Evolutionary conservation across 1,139 yeast species (phyloP).

Genomic region (Yamadazyma diddensiae): DNA sequence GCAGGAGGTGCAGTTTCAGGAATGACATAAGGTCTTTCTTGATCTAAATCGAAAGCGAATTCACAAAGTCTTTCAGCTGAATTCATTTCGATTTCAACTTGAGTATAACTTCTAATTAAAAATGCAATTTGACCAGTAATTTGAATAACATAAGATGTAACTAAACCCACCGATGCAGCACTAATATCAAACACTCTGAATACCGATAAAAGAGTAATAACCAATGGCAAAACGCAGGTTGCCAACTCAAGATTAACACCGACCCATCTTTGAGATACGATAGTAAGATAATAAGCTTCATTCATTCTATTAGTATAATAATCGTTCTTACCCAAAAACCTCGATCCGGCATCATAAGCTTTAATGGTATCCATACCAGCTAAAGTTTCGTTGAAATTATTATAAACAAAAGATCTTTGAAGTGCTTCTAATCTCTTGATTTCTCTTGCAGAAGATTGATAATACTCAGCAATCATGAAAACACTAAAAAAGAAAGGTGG

Average conservation of each 20-base stretch:
- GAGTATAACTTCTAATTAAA: constrained; percentile 42
- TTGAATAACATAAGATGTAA: constrained; percentile 42
- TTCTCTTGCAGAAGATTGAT: constrained; percentile 45
- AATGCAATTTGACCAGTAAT: constrained; percentile 43
- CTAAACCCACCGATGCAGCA: constrained; percentile 44
- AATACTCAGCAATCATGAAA: constrained; percentile 34
- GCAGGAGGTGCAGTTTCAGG: constrained; percentile 68
- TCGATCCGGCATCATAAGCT: constrained; percentile 30
- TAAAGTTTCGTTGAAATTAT: constrained; percentile 45
- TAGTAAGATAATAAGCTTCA: constrained; percentile 41
- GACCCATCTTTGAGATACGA: constrained; percentile 47
- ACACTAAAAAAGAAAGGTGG: constrained; percentile 37
- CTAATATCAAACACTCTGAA: constrained; percentile 38
- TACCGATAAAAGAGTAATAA: constrained; percentile 40
- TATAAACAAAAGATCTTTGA: constrained; percentile 45
- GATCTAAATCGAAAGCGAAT: constrained; percentile 52
- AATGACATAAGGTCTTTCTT: constrained; percentile 66
- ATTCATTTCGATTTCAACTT: constrained; percentile 48
- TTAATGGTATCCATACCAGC: constrained; percentile 45
- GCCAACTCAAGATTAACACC: constrained; percentile 40
- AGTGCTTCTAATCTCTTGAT: constrained; percentile 44
- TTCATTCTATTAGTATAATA: constrained; percentile 37
- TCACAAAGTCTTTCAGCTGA: constrained; percentile 44
- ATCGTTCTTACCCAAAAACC: constrained; percentile 36
- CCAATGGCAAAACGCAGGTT: constrained; percentile 37